Conservation (phyloP, 495 filamentous ascomycete species). For the Aspergillus sclerotiicarbonarius region DNA sequence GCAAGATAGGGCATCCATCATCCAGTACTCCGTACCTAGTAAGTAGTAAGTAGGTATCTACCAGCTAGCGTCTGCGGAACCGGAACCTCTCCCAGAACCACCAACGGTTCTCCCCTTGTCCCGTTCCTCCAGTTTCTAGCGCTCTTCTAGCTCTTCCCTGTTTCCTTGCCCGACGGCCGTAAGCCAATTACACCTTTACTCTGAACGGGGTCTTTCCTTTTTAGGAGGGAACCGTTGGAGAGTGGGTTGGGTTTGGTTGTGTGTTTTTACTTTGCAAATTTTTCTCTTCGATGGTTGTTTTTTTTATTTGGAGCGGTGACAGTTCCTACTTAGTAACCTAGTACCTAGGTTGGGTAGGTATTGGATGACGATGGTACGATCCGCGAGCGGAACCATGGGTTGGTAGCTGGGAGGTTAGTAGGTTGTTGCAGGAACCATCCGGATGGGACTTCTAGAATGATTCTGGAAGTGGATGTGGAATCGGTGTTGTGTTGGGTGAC, state of each 20-base stretch:
- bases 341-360: not conserved
- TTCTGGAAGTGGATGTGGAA: constrained; percentile 8
- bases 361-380: not conserved
- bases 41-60: not conserved
- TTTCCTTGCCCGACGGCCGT: not conserved
- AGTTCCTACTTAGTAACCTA: not conserved
- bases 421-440: constrained; percentile 1
- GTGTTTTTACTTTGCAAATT: not conserved
- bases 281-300: not conserved
- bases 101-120: constrained; percentile 6
- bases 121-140: constrained; percentile 6
- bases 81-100: not conserved
- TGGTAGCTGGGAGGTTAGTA: no score
- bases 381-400: not conserved
- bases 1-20: not conserved
- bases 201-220: constrained; percentile 6
- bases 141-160: constrained; percentile 6
- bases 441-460: constrained; percentile 12
- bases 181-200: not conserved
- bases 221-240: not conserved
- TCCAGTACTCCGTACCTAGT: not conserved
- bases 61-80: not conserved
- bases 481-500: no score
- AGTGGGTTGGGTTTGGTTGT: not conserved
- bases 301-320: not conserved